Base-by-base conservation (phyloP, 164 flowering plant species). In the Macadamia tetraphylla region DNA sequence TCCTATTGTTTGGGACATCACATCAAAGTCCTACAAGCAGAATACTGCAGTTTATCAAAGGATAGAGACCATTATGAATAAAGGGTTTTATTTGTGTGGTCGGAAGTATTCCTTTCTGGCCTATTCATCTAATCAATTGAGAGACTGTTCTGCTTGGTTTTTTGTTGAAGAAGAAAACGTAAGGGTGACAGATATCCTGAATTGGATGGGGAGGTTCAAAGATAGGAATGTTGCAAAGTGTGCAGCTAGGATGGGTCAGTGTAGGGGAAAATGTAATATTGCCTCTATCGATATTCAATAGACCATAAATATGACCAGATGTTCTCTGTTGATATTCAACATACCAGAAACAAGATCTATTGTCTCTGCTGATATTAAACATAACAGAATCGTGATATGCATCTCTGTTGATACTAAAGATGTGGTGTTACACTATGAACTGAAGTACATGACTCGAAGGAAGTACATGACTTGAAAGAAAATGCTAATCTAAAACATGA, bases 101-200 rank as follows among this genome's bases (percentile, higher is more conserved):
- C 86, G 97, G 31, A 84, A 71, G 70, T 95, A 89, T 78, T 78
- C 86, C 29, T 95, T 95, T 78, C 75, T 95, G 67, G 97, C 98
- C 17, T 95, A 90, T 71, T 95, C 98, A 17, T 72, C 96, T 29
- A 92, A 89, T 73, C 99, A 95, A 68, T 77, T 92, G 72, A 82
- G 96, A 74, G 99, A 87, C 65, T 89, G 83, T 31, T 92, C 98
- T 30, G 98, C 98, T 9, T 92, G 99, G 97, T 95, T 95, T 76
- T 95, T 91, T 73, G 91, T 98, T 56, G 94, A 88, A 63, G 80
- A 81, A 29, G 56, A 71, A 63, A 75, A 69, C 0, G 61, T 72
- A 51, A 73, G 58, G 23, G 90, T 83, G 29, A 14, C 0, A 15
- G 58, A 14, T 11, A 83, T 92, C 18, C 78, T 32, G 58, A 66